These are phyloP conservation scores for Boletus rubroflammeus DNA, from an alignment of 768 basidiomycete genomes.

Conservation along the genomic window DNA sequence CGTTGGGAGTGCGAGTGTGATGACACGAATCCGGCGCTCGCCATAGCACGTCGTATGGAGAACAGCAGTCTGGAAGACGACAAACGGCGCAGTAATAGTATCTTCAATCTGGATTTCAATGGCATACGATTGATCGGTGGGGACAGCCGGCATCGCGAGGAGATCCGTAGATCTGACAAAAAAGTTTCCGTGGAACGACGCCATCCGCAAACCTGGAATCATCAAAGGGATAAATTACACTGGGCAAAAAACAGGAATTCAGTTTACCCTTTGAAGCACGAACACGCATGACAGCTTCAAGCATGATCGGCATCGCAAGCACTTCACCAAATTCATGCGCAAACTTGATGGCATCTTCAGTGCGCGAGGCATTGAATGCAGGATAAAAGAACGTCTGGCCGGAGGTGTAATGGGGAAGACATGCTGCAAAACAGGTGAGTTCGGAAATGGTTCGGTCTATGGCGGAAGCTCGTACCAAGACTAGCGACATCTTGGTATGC, in stretches of 20 bases:
- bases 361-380: constrained; percentile 90
- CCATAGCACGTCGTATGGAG: constrained; percentile 93
- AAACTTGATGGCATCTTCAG: constrained; percentile 97
- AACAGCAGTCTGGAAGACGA: constrained; percentile 92
- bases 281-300: constrained; percentile 97
- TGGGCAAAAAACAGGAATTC: not conserved
- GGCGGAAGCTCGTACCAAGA: constrained; percentile 49
- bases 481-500: constrained; percentile 94
- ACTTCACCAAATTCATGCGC: constrained; percentile 96
- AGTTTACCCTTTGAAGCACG: constrained; percentile 86
- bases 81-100: constrained; percentile 83
- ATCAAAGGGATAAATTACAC: not conserved
- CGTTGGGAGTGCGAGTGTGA: constrained; percentile 84
- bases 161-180: constrained; percentile 97
- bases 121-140: constrained; percentile 91
- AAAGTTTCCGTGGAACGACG: constrained; percentile 98
- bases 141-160: constrained; percentile 94
- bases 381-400: constrained; percentile 99
- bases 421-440: constrained; percentile 48
- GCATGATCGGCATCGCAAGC: constrained; percentile 88
- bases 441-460: not conserved
- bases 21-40: constrained; percentile 87
- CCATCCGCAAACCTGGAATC: constrained; percentile 78
- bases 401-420: constrained; percentile 93
- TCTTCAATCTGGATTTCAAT: constrained; percentile 97